phyloP scores from a whole-genome alignment of 2,329 filamentous ascomycete species.

The Didymella arachidicola region DNA sequence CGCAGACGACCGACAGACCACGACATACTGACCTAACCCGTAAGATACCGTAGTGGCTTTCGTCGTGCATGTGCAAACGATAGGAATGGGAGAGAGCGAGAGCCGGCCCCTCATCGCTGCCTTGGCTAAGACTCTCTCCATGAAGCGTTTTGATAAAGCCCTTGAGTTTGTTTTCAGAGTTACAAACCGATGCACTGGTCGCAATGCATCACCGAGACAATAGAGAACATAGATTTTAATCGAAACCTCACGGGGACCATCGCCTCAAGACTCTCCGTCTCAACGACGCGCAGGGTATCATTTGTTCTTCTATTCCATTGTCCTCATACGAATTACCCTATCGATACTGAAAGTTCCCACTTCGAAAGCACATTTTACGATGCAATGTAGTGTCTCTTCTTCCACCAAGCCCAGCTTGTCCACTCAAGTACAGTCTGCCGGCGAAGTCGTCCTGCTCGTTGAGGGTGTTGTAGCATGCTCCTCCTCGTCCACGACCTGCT shows the following conservation, averaged over 20 bases:
- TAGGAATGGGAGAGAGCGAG: neutral
- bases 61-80: neutral
- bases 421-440: neutral
- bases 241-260: neutral
- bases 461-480: neutral
- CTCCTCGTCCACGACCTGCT: neutral
- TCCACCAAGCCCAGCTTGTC: too few relatives aligned
- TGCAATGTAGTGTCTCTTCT: neutral
- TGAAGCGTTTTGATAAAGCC: neutral
- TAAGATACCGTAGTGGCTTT: neutral
- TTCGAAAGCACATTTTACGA: neutral
- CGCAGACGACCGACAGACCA: slow-evolving; percentile 33
- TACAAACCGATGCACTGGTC: too few relatives aligned
- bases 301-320: neutral
- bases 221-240: neutral
- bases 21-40: slow-evolving; percentile 23
- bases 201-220: neutral
- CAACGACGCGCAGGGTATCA: neutral
- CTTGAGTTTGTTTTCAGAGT: neutral
- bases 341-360: neutral
- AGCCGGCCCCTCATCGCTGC: too few relatives aligned
- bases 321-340: too few relatives aligned
- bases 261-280: neutral
- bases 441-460: neutral
- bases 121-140: neutral